phyloP scores from a whole-genome alignment of 2,329 filamentous ascomycete genomes.

The Epicoccum sorghinum region DNA sequence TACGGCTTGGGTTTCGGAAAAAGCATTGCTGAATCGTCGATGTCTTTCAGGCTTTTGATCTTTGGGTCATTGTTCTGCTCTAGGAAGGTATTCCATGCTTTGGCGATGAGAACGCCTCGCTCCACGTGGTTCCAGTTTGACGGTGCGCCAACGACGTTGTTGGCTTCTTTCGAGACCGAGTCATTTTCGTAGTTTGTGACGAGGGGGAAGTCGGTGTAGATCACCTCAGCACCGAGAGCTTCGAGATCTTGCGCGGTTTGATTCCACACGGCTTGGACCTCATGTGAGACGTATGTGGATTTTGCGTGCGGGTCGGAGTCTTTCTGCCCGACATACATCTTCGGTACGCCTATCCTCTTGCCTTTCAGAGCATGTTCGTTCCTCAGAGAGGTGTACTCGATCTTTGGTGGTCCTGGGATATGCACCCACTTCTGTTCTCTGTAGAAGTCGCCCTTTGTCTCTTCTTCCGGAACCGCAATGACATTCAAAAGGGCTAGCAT shows the following conservation, averaged over 20 bases:
- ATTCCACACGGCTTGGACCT: slow-evolving; percentile 48
- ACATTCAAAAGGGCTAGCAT: slow-evolving; percentile 58
- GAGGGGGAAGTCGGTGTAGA: slow-evolving; percentile 55
- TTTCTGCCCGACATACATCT: slow-evolving; percentile 57
- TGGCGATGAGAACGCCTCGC: slow-evolving; percentile 56
- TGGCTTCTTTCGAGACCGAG: slow-evolving; percentile 40
- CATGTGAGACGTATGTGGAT: slow-evolving; percentile 43
- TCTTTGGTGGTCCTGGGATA: slow-evolving; percentile 47
- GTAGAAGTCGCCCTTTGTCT: slow-evolving; percentile 60
- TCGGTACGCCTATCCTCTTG: slow-evolving; percentile 57
- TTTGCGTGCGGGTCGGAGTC: slow-evolving; percentile 41
- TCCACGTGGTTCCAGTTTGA: slow-evolving; percentile 56
- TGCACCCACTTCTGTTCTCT: slow-evolving; percentile 56
- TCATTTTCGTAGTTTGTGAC: slow-evolving; percentile 55
- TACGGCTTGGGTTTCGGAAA: slow-evolving; percentile 48
- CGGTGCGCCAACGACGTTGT: slow-evolving; percentile 52
- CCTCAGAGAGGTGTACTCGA: slow-evolving; percentile 46
- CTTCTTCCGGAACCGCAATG: slow-evolving; percentile 52
- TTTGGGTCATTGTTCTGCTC: slow-evolving; percentile 49
- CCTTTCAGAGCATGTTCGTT: slow-evolving; percentile 47
- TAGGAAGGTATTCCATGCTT: slow-evolving; percentile 61
- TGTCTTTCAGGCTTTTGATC: slow-evolving; percentile 46
- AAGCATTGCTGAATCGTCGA: slow-evolving; percentile 47
- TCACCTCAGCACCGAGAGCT: slow-evolving; percentile 50
- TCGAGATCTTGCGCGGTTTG: slow-evolving; percentile 47